Evolutionary conservation across 2,329 filamentous ascomycete species (phyloP).

Genomic region (Basipetospora chlamydospora): DNA sequence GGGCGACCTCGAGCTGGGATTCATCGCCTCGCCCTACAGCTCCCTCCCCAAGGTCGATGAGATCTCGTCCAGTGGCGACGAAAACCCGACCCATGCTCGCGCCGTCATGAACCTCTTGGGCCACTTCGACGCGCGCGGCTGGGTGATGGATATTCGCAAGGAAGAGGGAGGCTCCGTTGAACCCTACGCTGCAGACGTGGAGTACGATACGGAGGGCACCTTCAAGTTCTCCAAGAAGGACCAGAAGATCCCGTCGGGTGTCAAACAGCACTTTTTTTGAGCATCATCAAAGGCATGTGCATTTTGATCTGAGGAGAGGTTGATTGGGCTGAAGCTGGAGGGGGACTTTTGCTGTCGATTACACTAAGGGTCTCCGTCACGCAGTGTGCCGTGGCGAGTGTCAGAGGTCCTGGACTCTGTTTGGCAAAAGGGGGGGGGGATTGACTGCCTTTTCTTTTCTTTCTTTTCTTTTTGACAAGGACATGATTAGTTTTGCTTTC

Average conservation of each 20-base stretch:
- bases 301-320: no score
- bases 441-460: no score
- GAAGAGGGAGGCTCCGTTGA: not conserved
- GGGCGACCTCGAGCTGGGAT: not conserved
- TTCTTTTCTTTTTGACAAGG: no score
- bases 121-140: not conserved
- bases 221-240: slow-evolving; percentile 1
- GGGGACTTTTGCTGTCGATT: no score
- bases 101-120: slow-evolving; percentile 4
- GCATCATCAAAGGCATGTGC: no score
- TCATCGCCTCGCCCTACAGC: slow-evolving; percentile 2
- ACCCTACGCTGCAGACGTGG: not conserved
- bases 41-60: not conserved
- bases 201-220: not conserved
- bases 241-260: not conserved
- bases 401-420: no score
- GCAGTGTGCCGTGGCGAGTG: no score
- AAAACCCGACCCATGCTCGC: not conserved
- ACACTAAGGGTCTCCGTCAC: no score
- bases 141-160: not conserved
- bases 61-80: not conserved
- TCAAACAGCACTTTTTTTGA: not conserved
- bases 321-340: no score
- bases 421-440: no score
- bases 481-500: no score